These are phyloP conservation scores for Ceratonia siliqua DNA, from an alignment of 306 rosid genomes.

Conservation along the genomic window DNA sequence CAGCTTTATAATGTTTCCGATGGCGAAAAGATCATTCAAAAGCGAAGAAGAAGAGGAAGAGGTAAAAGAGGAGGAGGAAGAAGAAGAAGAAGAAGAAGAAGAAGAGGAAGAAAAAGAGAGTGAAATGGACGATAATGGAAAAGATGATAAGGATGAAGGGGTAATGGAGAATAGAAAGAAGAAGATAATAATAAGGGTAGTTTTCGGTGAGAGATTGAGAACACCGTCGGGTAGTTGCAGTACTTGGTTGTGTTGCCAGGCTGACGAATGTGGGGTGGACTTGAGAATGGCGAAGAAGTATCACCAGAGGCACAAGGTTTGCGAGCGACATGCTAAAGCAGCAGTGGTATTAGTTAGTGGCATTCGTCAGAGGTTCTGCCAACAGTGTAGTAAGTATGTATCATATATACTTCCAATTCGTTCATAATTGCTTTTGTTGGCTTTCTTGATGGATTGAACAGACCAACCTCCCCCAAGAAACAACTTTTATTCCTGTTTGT, in stretches of 20 bases:
- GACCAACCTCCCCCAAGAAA: no score
- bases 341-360: slow-evolving; percentile 37
- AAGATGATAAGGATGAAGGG: background rate
- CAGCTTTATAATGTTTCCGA: background rate
- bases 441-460: no score
- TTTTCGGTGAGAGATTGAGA: background rate
- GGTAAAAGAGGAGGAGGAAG: background rate
- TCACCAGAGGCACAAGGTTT: slow-evolving; percentile 42
- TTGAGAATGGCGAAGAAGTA: slow-evolving; percentile 31
- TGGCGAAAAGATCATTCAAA: background rate
- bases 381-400: slow-evolving; percentile 44
- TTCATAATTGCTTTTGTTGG: background rate
- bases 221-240: background rate
- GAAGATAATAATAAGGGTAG: slow-evolving; percentile 32
- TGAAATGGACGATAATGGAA: background rate
- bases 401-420: background rate
- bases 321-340: slow-evolving; percentile 39
- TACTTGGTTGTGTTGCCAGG: slow-evolving; percentile 25
- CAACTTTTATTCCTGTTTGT: no score
- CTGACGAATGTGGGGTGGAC: slow-evolving; percentile 38
- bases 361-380: slow-evolving; percentile 47
- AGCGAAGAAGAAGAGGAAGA: background rate
- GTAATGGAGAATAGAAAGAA: background rate
- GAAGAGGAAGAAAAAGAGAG: background rate
- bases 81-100: background rate